Percentiles rank a stretch among this genome's conserved stretches.
Conservation (phyloP, 331 rosid genomes). For the Spiraea crenata region DNA sequence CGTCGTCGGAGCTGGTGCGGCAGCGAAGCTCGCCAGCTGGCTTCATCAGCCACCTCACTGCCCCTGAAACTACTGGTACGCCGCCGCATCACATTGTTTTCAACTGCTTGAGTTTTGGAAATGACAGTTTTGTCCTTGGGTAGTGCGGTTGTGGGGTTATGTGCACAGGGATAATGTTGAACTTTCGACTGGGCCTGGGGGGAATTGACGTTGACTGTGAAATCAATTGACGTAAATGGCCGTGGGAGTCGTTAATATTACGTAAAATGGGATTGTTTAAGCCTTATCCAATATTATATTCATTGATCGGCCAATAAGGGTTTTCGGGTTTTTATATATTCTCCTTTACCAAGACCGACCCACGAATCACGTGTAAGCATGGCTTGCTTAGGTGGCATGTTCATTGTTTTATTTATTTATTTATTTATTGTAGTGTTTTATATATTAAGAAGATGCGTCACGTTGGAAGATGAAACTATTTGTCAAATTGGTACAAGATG, state of each 20-base stretch:
- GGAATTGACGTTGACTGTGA: not conserved
- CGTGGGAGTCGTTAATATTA: not conserved
- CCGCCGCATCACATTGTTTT: not conserved
- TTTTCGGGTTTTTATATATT: not conserved
- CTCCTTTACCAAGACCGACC: not conserved
- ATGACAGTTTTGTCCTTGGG: slow-evolving; percentile 11
- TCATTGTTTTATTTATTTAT: not conserved
- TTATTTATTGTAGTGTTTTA: not conserved
- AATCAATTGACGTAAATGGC: not conserved
- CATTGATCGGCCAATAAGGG: not conserved
- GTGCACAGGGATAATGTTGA: not conserved
- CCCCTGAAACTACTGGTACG: slow-evolving; percentile 35
- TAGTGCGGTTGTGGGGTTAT: not conserved
- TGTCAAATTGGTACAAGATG: not conserved
- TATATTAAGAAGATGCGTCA: not conserved
- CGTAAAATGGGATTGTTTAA: not conserved
- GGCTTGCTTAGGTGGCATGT: not conserved
- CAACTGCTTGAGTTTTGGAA: not conserved
- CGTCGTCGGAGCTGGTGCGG: slow-evolving; percentile 60
- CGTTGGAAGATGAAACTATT: not conserved
- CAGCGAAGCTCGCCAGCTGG: slow-evolving; percentile 97
- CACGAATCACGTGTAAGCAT: slow-evolving; percentile 18
- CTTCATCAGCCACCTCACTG: slow-evolving; percentile 56
- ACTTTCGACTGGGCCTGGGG: not conserved
- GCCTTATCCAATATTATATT: not conserved